A percentile compares a stretch with the other conserved stretches of the same genome.
Conservation (phyloP, 176 grass and related monocot species). For the Poa annua region DNA sequence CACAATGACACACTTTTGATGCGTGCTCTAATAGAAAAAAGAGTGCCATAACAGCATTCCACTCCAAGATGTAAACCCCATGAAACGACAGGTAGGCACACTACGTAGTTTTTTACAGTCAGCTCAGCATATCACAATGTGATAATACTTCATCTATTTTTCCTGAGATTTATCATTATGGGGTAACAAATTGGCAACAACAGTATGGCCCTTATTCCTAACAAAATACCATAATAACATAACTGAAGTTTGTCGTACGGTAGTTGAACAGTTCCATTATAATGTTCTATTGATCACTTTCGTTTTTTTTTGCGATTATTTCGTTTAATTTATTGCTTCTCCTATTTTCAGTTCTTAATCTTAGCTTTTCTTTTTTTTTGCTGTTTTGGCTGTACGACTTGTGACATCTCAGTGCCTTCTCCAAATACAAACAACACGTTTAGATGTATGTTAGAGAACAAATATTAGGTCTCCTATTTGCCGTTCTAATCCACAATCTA, state of each 20-base stretch:
- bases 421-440: not conserved
- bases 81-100: not conserved
- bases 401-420: not conserved
- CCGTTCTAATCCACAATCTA: constrained; percentile 20
- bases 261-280: not conserved
- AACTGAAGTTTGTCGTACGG: not conserved
- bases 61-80: constrained; percentile 8
- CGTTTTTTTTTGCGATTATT: not conserved
- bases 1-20: not conserved
- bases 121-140: constrained; percentile 4
- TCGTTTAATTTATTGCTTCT: not conserved
- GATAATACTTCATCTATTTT: not conserved
- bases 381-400: not conserved
- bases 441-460: not conserved
- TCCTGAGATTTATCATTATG: not conserved
- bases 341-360: not conserved
- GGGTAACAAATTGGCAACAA: constrained; percentile 10
- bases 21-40: not conserved
- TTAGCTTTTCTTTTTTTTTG: not conserved
- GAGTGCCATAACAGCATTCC: not conserved
- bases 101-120: not conserved
- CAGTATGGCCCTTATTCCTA: not conserved
- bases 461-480: not conserved
- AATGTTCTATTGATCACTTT: not conserved
- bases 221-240: not conserved